Evolutionary conservation across 2,329 filamentous ascomycete species (phyloP), one percentile per base, ranked within the genome.

Genomic region (Aspergillus quadrilineatus): DNA sequence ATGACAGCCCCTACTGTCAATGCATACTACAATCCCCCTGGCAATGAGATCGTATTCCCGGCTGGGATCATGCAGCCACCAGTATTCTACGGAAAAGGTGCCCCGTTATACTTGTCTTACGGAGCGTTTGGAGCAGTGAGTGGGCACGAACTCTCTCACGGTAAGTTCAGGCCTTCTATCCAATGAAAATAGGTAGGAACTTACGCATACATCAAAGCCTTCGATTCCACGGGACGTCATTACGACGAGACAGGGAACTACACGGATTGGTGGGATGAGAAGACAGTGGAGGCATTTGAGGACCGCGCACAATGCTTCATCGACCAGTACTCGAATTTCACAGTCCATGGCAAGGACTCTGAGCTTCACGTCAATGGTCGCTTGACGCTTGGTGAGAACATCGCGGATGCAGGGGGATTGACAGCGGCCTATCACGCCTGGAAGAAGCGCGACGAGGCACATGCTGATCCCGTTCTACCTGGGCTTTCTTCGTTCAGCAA

Each of bases 1-100:
- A 85, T 86, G 80, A 82, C 79, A 7, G 81, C 83, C 0, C 77
- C 82, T 1, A 85, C 81, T 1, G 80, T 84, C n/a, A 88, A 89
- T 63, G 86, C 86, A 1, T 87, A 86, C 63, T 87, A 89, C 69
- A 83, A 84, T 60, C 82, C 81, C 29, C 78, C 80, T 0, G 80
- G 81, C n/a, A 89, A 89, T 64, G 82, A 86, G 64, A 89, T 89
- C 45, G 82, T 85, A 3, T 87, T 90, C 68, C 85, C 85, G 0
- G 85, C 86, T 0, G 87, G 85, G 0, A 87, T 89, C 55, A 85
- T 88, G 81, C 87, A 89, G 67, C 82, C 83, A 3, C 86, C 87
- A 0, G 76, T 86, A 1, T 89, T 89, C 65, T 82, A 87, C 57
- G 79, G 82, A 9, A 67, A 70, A 5, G 74, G 80, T 4, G 78